A percentile compares a stretch with the other conserved stretches of the same genome.
Conservation (phyloP, 148 eudicot species). For the Chenopodium berlandieri region DNA sequence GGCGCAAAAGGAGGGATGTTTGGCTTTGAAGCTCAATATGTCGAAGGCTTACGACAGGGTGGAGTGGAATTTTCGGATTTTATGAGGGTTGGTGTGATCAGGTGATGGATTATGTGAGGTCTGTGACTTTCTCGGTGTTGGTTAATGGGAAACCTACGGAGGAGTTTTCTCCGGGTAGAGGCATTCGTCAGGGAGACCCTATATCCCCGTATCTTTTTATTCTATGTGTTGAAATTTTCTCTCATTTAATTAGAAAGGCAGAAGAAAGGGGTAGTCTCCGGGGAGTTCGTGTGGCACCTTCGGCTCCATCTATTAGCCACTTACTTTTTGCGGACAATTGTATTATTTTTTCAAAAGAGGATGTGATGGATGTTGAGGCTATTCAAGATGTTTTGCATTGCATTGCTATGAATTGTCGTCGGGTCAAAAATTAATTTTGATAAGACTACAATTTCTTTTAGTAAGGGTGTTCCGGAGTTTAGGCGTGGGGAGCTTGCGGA, state of each 20-base stretch:
- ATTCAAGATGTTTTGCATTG: background rate
- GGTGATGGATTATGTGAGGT: background rate
- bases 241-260: background rate
- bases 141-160: background rate
- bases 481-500: no score
- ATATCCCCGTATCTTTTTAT: slow-evolving; percentile 3
- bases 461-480: no score
- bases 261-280: background rate
- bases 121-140: background rate
- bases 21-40: background rate
- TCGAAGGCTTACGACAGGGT: background rate
- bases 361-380: accelerated
- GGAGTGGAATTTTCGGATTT: background rate
- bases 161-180: background rate
- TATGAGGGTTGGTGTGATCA: background rate
- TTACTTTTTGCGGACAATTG: background rate
- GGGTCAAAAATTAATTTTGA: background rate
- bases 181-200: background rate
- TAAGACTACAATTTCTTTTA: background rate
- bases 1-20: background rate
- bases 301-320: background rate
- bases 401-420: background rate
- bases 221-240: background rate
- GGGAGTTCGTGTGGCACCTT: background rate
- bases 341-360: background rate